Percentiles rank a stretch among this genome's conserved stretches.
These are phyloP conservation scores for Crinitomyces ghanaensis DNA, from an alignment of 805 yeast species.

Conservation along the genomic window DNA sequence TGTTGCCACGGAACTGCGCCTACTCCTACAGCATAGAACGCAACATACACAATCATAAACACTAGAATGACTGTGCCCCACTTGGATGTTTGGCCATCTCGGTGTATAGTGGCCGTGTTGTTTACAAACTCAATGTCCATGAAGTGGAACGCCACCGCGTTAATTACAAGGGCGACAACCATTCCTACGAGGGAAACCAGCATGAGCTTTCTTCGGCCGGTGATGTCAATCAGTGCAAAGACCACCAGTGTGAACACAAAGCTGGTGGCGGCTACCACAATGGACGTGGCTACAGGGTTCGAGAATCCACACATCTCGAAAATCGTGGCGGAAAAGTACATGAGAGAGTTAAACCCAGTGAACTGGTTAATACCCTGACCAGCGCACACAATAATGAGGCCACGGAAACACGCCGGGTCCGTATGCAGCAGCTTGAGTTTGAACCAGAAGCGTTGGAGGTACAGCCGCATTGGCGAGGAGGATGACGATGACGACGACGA, in stretches of 20 bases:
- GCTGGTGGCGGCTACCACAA: conserved; percentile 88
- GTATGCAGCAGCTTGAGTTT: conserved; percentile 24
- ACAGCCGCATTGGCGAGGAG: conserved; percentile 10
- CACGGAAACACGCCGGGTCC: conserved; percentile 60
- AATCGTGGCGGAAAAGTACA: conserved; percentile 89
- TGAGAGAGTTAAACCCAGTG: conserved; percentile 89
- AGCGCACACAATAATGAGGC: conserved; percentile 80
- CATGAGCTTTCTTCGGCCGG: conserved; percentile 79
- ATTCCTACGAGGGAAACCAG: conserved; percentile 71
- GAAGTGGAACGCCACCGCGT: conserved; percentile 86
- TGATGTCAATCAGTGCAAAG: conserved; percentile 68
- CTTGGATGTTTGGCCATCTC: conserved; percentile 35
- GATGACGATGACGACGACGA: conserved; percentile 3
- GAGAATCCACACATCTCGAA: conserved; percentile 82
- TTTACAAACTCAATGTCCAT: conserved; percentile 31
- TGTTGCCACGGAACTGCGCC: conserved; percentile 99
- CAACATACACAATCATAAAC: conserved; percentile 78
- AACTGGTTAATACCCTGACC: conserved; percentile 93
- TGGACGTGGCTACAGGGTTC: conserved; percentile 83
- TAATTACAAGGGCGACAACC: conserved; percentile 60
- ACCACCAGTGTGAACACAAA: conserved; percentile 80
- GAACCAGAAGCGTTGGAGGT: conserved; percentile 4
- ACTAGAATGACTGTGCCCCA: conserved; percentile 85
- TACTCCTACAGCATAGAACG: conserved; percentile 83
- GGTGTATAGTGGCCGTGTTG: conserved; percentile 25